phyloP scores from a whole-genome alignment of 768 basidiomycete genomes.

The Hypsizygus marmoreus region DNA sequence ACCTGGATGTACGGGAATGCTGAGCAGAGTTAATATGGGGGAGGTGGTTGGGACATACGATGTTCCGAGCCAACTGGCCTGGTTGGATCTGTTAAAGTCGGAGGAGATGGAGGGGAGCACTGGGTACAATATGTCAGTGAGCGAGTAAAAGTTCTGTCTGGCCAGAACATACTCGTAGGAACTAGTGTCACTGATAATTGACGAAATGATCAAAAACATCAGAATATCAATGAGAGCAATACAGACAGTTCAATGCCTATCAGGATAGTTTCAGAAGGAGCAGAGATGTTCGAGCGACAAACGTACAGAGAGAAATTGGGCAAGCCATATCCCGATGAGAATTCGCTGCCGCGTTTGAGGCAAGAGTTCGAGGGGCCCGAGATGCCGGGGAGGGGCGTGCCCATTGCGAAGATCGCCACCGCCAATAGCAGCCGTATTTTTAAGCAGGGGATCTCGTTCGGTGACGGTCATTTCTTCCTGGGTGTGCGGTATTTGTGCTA shows the following conservation, averaged over 20 bases:
- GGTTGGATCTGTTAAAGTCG: slow-evolving; percentile 74
- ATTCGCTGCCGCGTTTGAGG: slow-evolving; percentile 58
- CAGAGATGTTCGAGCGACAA: neutral
- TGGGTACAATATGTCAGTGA: slow-evolving; percentile 22
- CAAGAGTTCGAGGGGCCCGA: slow-evolving; percentile 65
- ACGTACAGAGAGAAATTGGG: slow-evolving; percentile 73
- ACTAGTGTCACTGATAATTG: slow-evolving; percentile 63
- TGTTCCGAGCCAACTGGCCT: slow-evolving; percentile 84
- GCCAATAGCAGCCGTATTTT: neutral
- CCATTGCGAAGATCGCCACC: no score
- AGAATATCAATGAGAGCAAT: neutral
- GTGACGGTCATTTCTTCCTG: slow-evolving; percentile 14
- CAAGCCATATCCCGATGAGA: slow-evolving; percentile 70
- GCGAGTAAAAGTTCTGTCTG: neutral
- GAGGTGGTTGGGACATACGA: slow-evolving; percentile 43
- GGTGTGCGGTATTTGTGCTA: slow-evolving; percentile 1
- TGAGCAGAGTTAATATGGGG: neutral
- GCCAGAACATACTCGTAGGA: slow-evolving; percentile 60
- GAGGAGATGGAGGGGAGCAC: slow-evolving; percentile 79
- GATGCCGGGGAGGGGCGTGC: neutral
- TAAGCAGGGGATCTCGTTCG: slow-evolving; percentile 17
- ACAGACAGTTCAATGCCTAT: slow-evolving; percentile 37
- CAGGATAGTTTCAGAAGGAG: no score
- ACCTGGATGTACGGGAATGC: slow-evolving; percentile 38
- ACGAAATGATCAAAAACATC: slow-evolving; percentile 1